These are phyloP conservation scores for Phoma sp. DNA, from an alignment of 2,329 filamentous ascomycete genomes.

Conservation along the genomic window DNA sequence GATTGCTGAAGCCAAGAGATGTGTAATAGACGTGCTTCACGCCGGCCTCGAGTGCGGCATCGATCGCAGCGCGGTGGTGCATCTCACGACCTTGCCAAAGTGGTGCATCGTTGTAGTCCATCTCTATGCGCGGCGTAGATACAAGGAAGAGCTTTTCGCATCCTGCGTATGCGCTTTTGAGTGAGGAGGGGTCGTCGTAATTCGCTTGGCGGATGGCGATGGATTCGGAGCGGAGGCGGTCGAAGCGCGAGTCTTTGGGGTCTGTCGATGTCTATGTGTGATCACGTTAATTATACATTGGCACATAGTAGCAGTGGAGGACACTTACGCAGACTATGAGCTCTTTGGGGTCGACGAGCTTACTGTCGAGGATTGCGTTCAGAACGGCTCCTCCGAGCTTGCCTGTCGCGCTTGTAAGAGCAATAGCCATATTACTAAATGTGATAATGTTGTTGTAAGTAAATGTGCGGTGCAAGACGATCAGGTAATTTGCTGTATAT, in stretches of 20 bases:
- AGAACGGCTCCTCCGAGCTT: slow-evolving; percentile 55
- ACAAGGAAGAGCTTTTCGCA: slow-evolving; percentile 54
- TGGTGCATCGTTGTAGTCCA: slow-evolving; percentile 53
- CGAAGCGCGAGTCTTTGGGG: slow-evolving; percentile 29
- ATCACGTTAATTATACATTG: neutral
- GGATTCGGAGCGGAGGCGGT: slow-evolving; percentile 36
- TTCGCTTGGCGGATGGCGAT: slow-evolving; percentile 48
- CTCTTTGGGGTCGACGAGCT: slow-evolving; percentile 45
- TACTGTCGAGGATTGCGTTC: slow-evolving; percentile 50
- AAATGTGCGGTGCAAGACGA: neutral
- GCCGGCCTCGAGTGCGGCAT: slow-evolving; percentile 50
- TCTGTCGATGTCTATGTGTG: slow-evolving; percentile 28
- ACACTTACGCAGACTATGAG: slow-evolving; percentile 48
- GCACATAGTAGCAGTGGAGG: no score
- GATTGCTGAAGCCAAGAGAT: slow-evolving; percentile 51
- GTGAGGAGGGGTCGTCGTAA: slow-evolving; percentile 47
- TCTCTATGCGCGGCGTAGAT: slow-evolving; percentile 51
- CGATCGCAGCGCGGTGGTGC: slow-evolving; percentile 53
- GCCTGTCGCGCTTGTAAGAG: slow-evolving; percentile 54
- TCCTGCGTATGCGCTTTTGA: slow-evolving; percentile 46
- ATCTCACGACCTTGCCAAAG: slow-evolving; percentile 52
- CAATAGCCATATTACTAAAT: slow-evolving; percentile 31
- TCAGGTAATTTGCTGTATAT: neutral
- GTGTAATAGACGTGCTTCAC: slow-evolving; percentile 57
- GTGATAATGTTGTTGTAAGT: neutral